These are phyloP conservation scores for Isabelozyma pseudorhagii DNA, from an alignment of 805 yeast genomes.

Conservation along the genomic window DNA sequence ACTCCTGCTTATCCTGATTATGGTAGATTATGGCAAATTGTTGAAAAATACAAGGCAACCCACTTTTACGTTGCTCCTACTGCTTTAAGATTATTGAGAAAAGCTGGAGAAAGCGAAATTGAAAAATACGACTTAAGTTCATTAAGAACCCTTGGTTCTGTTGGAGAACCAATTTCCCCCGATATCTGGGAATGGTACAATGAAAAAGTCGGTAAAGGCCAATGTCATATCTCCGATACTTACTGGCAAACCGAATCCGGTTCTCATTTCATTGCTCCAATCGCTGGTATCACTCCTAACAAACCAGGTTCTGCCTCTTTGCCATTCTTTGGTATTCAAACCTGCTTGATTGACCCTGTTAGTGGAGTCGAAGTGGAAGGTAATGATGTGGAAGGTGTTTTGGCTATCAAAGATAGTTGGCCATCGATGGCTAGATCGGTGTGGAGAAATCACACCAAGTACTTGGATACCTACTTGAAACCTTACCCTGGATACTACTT, in stretches of 20 bases:
- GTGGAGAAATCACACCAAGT: conserved; percentile 82
- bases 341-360: conserved; percentile 92
- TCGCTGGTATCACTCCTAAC: conserved; percentile 92
- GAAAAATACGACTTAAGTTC: conserved; percentile 77
- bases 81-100: conserved; percentile 85
- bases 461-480: conserved; percentile 84
- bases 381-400: conserved; percentile 93
- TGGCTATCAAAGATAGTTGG: conserved; percentile 89
- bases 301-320: conserved; percentile 97
- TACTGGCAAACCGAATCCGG: conserved; percentile 99
- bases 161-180: conserved; percentile 97
- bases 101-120: conserved; percentile 86
- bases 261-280: conserved; percentile 88
- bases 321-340: conserved; percentile 93
- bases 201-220: conserved; percentile 83
- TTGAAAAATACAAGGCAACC: conserved; percentile 85
- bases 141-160: conserved; percentile 92
- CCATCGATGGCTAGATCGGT: conserved; percentile 99
- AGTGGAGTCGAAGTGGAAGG: conserved; percentile 80
- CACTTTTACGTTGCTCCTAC: conserved; percentile 99
- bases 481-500: conserved; percentile 94
- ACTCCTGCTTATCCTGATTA: conserved; percentile 96
- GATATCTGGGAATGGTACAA: conserved; percentile 99
- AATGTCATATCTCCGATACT: conserved; percentile 91
- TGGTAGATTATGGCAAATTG: conserved; percentile 95